Evolutionary conservation across 2,329 filamentous ascomycete species (phyloP), one percentile per base, ranked within the genome.

Genomic region (Apiospora malaysiana): DNA sequence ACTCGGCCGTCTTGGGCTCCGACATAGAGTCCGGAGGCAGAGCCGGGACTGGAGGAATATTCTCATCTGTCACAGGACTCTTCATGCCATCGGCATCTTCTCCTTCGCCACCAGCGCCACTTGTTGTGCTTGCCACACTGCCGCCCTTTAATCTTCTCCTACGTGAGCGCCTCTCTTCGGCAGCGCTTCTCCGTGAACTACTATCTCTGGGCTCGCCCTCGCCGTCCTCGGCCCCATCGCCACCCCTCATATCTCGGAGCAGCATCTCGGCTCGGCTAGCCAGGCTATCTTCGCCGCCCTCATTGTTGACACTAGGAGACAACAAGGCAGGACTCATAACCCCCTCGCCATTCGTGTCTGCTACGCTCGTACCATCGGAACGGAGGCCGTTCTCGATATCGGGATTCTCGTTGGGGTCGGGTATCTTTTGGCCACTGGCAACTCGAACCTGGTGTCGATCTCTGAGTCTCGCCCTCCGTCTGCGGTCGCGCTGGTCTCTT

Each of bases 371-470:
- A 70, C 78, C 77, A 72, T 80, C 76, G 78, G 75, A 73, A 9
- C 75, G 82, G 75, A 79, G 77, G 1, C 77, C 81, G 2, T 77
- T 80, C 69, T 88, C 89, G 40, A 85, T 82, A 70, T 90, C 89
- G 68, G 89, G 86, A 18, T 87, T 88, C 77, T 92, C 91, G 76
- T 87, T 85, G 69, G 86, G 76, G 71, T 97, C 94, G 1, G 93
- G 93, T n/a, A 97, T 92, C 78, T 95, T 89, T 77, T 97, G 94
- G 10, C 95, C 95, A 23, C 92, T 95, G 21, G 95, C 94, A 69
- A 98, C 89, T 72, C 95, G 93, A 43, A 96, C 93, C 82, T 97
- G 93, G 79, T 98, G 94, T 40, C 91, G 88, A 78, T 97, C 95
- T 88, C 97, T 97, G 76, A 98, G 88, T 70, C 95, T 88, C 49